Conservation (phyloP, 2,329 filamentous ascomycete species). For the Coleophoma eucalyptorum region DNA sequence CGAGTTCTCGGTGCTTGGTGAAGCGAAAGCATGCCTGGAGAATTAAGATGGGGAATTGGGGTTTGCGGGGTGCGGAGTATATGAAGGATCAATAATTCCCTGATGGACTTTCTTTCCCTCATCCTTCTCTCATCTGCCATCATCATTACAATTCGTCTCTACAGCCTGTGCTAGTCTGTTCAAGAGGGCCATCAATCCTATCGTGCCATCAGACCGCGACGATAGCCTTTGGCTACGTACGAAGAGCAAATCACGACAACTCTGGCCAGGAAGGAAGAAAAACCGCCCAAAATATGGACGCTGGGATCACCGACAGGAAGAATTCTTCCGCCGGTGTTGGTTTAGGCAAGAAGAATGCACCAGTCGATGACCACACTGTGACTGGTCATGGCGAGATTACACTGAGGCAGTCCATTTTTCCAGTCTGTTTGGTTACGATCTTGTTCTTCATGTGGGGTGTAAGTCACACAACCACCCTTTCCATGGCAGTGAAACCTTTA, state of each 20-base stretch:
- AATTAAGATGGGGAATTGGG: background rate
- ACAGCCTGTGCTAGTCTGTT: background rate
- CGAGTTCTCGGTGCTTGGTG: background rate
- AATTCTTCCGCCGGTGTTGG: background rate
- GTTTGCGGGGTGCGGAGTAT: background rate
- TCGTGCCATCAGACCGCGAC: background rate
- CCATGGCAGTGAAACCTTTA: background rate
- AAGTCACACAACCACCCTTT: background rate
- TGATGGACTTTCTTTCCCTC: background rate
- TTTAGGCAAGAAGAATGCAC: no score
- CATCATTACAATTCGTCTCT: background rate
- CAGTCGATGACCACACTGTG: constrained; percentile 65
- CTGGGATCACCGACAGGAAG: background rate
- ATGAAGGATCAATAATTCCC: background rate
- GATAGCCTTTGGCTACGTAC: no score
- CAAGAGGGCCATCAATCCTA: background rate
- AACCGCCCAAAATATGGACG: background rate
- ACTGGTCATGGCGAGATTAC: constrained; percentile 56
- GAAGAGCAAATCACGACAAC: background rate
- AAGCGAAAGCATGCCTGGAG: background rate
- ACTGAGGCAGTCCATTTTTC: constrained; percentile 61
- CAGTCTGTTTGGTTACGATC: constrained; percentile 54
- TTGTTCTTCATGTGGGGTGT: constrained; percentile 81
- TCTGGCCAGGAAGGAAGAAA: background rate
- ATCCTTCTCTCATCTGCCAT: background rate